Conservation (phyloP, 1,284 basidiomycete genomes). For the Sanghuangporus baumii region DNA sequence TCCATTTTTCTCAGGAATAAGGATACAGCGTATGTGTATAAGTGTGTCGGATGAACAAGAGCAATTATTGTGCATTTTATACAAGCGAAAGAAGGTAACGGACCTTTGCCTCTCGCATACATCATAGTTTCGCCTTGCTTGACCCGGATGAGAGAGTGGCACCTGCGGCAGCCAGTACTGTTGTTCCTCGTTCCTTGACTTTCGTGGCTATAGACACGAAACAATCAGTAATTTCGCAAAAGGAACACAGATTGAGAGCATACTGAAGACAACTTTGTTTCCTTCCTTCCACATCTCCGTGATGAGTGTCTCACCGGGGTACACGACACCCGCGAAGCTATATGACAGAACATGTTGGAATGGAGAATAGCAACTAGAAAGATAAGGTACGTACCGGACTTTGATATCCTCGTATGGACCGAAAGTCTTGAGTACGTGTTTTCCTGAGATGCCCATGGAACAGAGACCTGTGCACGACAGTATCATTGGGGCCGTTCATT, state of each 20-base stretch:
- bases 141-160: slow-evolving; percentile 30
- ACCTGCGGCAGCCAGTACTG: slow-evolving; percentile 38
- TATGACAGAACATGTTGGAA: neutral
- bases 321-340: slow-evolving; percentile 86
- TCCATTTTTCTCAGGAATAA: neutral
- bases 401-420: slow-evolving; percentile 93
- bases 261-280: slow-evolving; percentile 87
- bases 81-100: neutral
- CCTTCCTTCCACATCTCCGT: slow-evolving; percentile 99
- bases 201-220: slow-evolving; percentile 49
- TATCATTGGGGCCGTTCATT: neutral
- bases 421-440: slow-evolving; percentile 86
- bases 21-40: neutral
- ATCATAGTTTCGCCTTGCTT: slow-evolving; percentile 57
- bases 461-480: slow-evolving; percentile 58
- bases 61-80: neutral
- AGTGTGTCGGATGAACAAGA: neutral
- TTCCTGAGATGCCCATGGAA: slow-evolving; percentile 91
- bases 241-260: slow-evolving; percentile 25
- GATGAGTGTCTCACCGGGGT: slow-evolving; percentile 91
- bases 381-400: slow-evolving; percentile 61
- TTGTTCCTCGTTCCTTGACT: slow-evolving; percentile 38
- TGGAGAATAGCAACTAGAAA: neutral
- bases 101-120: neutral
- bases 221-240: neutral